Conservation (phyloP, 345 rosid genomes). For the Euphorbia pulcherrima region DNA sequence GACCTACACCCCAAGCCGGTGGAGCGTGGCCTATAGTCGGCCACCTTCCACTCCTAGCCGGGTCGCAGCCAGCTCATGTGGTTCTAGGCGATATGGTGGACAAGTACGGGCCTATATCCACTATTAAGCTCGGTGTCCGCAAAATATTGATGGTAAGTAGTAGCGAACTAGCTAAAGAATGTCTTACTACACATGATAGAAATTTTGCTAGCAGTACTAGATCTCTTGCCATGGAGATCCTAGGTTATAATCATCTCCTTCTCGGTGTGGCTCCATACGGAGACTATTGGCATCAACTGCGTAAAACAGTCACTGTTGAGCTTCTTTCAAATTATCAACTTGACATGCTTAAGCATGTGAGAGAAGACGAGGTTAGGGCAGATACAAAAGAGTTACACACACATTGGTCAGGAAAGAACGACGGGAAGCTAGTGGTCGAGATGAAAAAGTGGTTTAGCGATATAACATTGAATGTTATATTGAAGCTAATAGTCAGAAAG, state of each 20-base stretch:
- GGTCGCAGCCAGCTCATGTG: constrained; percentile 3
- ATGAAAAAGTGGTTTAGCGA: constrained; percentile 34
- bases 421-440: constrained; percentile 13
- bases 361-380: neutral
- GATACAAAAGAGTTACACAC: neutral
- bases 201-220: constrained; percentile 6
- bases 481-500: constrained; percentile 30
- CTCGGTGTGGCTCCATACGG: constrained; percentile 7
- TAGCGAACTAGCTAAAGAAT: constrained; percentile 9
- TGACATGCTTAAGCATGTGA: constrained; percentile 16
- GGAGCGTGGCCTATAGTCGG: constrained; percentile 21
- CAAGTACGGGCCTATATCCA: constrained; percentile 15
- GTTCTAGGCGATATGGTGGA: constrained; percentile 11
- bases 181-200: constrained; percentile 3
- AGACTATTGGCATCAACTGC: constrained; percentile 21
- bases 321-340: constrained; percentile 21
- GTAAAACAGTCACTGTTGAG: constrained; percentile 18
- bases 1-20: neutral
- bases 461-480: constrained; percentile 28
- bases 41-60: constrained; percentile 14
- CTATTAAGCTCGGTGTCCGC: constrained; percentile 10
- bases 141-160: neutral
- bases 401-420: neutral
- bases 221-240: constrained; percentile 1
- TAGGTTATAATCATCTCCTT: constrained; percentile 14